These are phyloP conservation scores for Fraxinus angustifolia DNA, from an alignment of 305 asterid genomes.

Conservation along the genomic window DNA sequence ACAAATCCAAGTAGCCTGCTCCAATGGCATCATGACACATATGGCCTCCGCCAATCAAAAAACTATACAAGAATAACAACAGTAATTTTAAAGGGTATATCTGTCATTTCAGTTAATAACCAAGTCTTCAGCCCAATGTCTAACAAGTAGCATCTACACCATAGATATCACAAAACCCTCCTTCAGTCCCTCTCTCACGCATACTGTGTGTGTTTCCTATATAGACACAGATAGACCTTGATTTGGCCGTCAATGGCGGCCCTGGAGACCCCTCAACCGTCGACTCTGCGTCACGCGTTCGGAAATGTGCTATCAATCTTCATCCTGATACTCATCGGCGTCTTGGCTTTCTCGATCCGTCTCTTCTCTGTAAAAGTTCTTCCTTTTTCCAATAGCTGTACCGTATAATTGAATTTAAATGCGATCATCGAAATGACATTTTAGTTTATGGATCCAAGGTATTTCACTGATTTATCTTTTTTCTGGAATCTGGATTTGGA, in stretches of 20 bases:
- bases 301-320: slow-evolving; percentile 78
- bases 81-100: neutral
- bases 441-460: neutral
- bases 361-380: slow-evolving; percentile 67
- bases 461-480: neutral
- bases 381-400: neutral
- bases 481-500: slow-evolving; percentile 18
- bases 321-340: slow-evolving; percentile 86
- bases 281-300: slow-evolving; percentile 72
- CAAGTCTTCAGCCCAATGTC: neutral
- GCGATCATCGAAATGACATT: slow-evolving; percentile 18
- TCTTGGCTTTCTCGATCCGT: slow-evolving; percentile 99
- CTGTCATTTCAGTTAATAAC: neutral
- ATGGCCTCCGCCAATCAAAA: neutral
- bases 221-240: slow-evolving; percentile 21
- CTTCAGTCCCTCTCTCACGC: slow-evolving; percentile 22
- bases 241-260: slow-evolving; percentile 77
- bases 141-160: neutral
- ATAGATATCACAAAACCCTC: slow-evolving; percentile 19
- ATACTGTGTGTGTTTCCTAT: slow-evolving; percentile 25
- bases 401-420: slow-evolving; percentile 5
- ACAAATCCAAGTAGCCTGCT: neutral
- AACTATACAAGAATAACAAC: too few species aligned
- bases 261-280: slow-evolving; percentile 44
- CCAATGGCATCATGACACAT: neutral